Evolutionary conservation across 345 rosid species (phyloP).

Genomic region (Geranium rotundifolium): DNA sequence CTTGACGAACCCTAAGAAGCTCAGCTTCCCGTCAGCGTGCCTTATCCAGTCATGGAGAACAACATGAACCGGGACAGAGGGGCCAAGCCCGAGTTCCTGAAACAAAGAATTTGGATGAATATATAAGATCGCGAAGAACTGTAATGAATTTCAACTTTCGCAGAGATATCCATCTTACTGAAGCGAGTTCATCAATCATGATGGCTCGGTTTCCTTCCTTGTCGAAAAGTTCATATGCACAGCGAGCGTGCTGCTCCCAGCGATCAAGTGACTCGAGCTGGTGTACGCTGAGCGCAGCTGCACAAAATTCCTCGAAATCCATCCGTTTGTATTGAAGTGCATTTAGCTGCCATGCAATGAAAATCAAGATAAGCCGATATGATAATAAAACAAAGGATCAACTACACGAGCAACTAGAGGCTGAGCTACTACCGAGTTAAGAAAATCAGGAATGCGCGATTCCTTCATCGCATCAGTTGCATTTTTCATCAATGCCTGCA

Average conservation of each 20-base stretch:
- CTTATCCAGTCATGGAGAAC: conserved; percentile 91
- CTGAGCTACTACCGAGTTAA: conserved; percentile 39
- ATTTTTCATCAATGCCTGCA: conserved; percentile 64
- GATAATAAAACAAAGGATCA: conserved; percentile 1
- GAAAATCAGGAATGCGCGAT: conserved; percentile 61
- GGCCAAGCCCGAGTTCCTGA: conserved; percentile 97
- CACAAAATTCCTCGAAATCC: conserved; percentile 95
- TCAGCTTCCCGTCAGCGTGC: conserved; percentile 85
- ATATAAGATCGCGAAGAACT: no score
- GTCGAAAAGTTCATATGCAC: conserved; percentile 82
- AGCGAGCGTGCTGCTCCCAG: conserved; percentile 81
- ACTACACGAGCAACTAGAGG: conserved; percentile 1
- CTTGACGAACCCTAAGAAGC: conserved; percentile 84
- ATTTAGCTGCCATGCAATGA: conserved; percentile 45
- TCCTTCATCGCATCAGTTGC: conserved; percentile 91
- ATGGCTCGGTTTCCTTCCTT: conserved; percentile 85
- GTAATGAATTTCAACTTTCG: no score
- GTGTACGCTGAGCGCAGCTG: conserved; percentile 84
- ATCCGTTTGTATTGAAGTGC: conserved; percentile 78
- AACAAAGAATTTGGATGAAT: conserved; percentile 1
- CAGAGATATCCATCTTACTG: conserved; percentile 34
- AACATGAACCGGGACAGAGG: conserved; percentile 75
- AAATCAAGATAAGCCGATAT: conserved; percentile 9
- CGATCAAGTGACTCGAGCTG: conserved; percentile 77
- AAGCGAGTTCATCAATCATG: conserved; percentile 85